Conservation (phyloP, 345 rosid genomes). For the Eutrema japonicum region DNA sequence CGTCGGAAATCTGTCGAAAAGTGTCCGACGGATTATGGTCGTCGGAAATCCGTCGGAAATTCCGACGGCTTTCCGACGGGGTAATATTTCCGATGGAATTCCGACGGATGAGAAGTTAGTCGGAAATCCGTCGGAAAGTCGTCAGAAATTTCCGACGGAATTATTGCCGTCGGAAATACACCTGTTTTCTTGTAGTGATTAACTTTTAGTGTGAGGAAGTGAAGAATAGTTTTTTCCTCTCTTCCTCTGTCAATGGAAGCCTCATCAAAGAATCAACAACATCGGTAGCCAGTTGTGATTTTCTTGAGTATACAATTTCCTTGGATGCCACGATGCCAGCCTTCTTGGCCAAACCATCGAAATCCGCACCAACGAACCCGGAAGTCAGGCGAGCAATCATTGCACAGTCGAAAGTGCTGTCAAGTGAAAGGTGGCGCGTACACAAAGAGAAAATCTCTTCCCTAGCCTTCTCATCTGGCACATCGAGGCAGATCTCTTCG, state of each 20-base stretch:
- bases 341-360: constrained; percentile 54
- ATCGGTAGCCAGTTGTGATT: constrained; percentile 36
- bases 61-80: too few species aligned
- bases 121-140: too few species aligned
- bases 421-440: constrained; percentile 47
- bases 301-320: constrained; percentile 50
- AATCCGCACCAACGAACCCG: constrained; percentile 77
- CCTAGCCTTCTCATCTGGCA: constrained; percentile 67
- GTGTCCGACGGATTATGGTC: too few species aligned
- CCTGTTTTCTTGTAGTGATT: too few species aligned
- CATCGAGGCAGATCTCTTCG: constrained; percentile 60
- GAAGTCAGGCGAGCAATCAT: constrained; percentile 65
- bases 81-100: too few species aligned
- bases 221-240: constrained; percentile 53
- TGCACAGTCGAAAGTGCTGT: constrained; percentile 49
- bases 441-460: constrained; percentile 60
- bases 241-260: constrained; percentile 45
- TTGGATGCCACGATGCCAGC: constrained; percentile 62
- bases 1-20: too few species aligned
- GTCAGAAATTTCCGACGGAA: too few species aligned
- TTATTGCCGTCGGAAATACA: too few species aligned
- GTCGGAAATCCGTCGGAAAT: too few species aligned
- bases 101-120: too few species aligned
- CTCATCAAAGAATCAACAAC: constrained; percentile 45
- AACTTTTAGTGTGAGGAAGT: constrained; percentile 62